phyloP scores from a whole-genome alignment of 1,139 yeast genomes.

The Debaryomyces nepalensis region DNA sequence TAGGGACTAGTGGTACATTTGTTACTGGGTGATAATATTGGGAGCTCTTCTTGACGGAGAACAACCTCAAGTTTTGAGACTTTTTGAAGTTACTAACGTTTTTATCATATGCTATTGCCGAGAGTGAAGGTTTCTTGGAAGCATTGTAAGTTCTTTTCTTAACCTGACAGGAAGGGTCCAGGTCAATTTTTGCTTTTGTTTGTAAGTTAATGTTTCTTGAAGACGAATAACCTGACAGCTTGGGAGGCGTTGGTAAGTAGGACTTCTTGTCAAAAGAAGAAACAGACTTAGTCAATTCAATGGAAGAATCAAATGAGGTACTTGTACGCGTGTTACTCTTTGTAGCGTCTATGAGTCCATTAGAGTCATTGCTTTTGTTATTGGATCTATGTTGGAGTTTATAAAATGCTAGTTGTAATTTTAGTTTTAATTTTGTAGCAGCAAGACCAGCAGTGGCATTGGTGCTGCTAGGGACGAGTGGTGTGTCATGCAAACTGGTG shows the following conservation, averaged over 20 bases:
- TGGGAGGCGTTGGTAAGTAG: slow-evolving; percentile 26
- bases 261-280: slow-evolving; percentile 4
- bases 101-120: slow-evolving; percentile 29
- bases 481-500: not conserved
- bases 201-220: slow-evolving; percentile 33
- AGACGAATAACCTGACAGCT: slow-evolving; percentile 22
- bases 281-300: not conserved
- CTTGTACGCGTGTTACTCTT: slow-evolving; percentile 11
- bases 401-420: slow-evolving; percentile 78
- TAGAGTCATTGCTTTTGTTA: slow-evolving; percentile 3
- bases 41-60: slow-evolving; percentile 38
- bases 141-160: slow-evolving; percentile 14
- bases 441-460: slow-evolving; percentile 41
- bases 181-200: slow-evolving; percentile 17
- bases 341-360: slow-evolving; percentile 2
- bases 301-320: slow-evolving; percentile 3
- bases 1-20: slow-evolving; percentile 15
- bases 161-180: slow-evolving; percentile 10
- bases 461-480: slow-evolving; percentile 1
- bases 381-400: slow-evolving; percentile 50
- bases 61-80: slow-evolving; percentile 33
- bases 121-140: slow-evolving; percentile 25
- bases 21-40: slow-evolving; percentile 23
- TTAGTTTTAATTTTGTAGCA: slow-evolving; percentile 68
- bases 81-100: slow-evolving; percentile 17